These are phyloP conservation scores for Monilinia vaccinii-corymbosi DNA, from an alignment of 2,329 filamentous ascomycete genomes.

Conservation along the genomic window DNA sequence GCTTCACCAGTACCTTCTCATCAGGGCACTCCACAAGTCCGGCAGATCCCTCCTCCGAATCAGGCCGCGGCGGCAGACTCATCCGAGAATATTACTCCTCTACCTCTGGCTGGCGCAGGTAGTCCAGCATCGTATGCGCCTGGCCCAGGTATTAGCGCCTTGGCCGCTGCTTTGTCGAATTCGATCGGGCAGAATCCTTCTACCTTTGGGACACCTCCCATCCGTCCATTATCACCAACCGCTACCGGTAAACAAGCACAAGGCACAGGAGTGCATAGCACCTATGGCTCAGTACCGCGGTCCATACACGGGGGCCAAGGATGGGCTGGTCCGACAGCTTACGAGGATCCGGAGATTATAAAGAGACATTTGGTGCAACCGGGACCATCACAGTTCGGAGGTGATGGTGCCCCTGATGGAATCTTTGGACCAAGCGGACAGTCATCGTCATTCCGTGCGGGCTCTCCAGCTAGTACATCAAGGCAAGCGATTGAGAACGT, in stretches of 20 bases:
- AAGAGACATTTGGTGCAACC: slow-evolving; percentile 79
- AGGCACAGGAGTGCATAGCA: slow-evolving; percentile 47
- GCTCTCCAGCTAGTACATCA: slow-evolving; percentile 27
- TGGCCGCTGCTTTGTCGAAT: slow-evolving; percentile 78
- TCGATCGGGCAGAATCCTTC: slow-evolving; percentile 63
- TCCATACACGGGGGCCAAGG: slow-evolving; percentile 33
- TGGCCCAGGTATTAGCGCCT: slow-evolving; percentile 76
- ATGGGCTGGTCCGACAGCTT: slow-evolving; percentile 46
- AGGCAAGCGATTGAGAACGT: slow-evolving; percentile 28
- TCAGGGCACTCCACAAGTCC: slow-evolving; percentile 38
- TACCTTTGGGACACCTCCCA: slow-evolving; percentile 57
- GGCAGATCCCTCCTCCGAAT: slow-evolving; percentile 39
- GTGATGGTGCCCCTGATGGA: slow-evolving; percentile 17
- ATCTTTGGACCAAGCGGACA: slow-evolving; percentile 24
- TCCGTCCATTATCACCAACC: slow-evolving; percentile 48
- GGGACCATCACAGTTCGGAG: slow-evolving; percentile 36
- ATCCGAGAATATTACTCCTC: slow-evolving; percentile 46
- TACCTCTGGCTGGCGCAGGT: slow-evolving; percentile 41
- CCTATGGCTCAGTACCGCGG: slow-evolving; percentile 70
- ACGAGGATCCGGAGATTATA: slow-evolving; percentile 86
- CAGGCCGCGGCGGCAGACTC: slow-evolving; percentile 31
- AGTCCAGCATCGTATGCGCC: slow-evolving; percentile 48
- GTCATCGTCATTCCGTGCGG: slow-evolving; percentile 31
- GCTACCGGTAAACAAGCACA: slow-evolving; percentile 34
- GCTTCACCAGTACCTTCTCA: slow-evolving; percentile 45